These are phyloP conservation scores for Aspergillus thermomutatus DNA, from an alignment of 2,329 filamentous ascomycete genomes.

Conservation along the genomic window DNA sequence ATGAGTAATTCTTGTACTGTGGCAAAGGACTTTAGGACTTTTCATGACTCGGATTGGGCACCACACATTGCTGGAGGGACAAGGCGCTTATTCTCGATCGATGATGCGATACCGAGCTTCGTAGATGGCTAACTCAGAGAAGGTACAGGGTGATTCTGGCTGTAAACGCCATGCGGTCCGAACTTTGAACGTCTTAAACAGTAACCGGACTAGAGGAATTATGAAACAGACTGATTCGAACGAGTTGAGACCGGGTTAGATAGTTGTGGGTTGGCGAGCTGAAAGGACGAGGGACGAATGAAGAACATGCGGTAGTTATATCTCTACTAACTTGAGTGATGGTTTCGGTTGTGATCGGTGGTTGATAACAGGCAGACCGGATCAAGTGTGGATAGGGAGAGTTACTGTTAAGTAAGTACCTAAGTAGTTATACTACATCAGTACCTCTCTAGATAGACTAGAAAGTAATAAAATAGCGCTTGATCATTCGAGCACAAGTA, in stretches of 20 bases:
- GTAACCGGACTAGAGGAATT: not conserved
- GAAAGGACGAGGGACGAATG: not conserved
- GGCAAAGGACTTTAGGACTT: not conserved
- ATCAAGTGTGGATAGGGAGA: not conserved
- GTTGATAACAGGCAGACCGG: not conserved
- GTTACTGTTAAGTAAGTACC: not conserved
- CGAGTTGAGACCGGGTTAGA: not conserved
- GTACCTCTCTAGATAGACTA: no score
- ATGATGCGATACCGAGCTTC: slow-evolving; percentile 16
- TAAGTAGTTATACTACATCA: no score
- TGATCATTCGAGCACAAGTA: no score
- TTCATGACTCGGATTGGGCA: not conserved
- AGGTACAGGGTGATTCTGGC: no score
- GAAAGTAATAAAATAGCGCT: no score
- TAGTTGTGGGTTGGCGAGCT: not conserved
- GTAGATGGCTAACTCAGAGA: no score
- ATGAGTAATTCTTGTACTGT: not conserved
- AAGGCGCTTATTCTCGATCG: slow-evolving; percentile 13
- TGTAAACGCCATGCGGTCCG: no score
- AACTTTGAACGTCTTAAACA: not conserved
- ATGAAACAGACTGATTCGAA: not conserved
- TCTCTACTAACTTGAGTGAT: not conserved
- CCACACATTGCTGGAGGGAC: not conserved
- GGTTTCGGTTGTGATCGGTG: not conserved
- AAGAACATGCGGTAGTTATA: not conserved